Conservation (phyloP, 2,329 filamentous ascomycete genomes). For the Lachnellula cervina region DNA sequence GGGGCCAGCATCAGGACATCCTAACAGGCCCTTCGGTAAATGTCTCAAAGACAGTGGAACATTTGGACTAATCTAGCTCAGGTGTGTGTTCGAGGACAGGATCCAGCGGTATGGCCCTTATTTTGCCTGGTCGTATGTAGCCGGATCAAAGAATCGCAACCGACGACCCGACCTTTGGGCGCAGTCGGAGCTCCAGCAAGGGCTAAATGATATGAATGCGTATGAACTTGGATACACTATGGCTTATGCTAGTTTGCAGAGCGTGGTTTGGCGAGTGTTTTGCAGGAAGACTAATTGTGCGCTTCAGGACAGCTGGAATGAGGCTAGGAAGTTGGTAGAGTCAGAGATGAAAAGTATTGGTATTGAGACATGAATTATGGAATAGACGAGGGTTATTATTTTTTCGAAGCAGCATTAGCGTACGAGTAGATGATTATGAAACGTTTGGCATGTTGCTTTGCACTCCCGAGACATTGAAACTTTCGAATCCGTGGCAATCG, state of each 20-base stretch:
- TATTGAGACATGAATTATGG: neutral
- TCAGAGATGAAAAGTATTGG: constrained; percentile 11
- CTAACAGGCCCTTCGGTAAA: too few species aligned
- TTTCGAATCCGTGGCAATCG: too few species aligned
- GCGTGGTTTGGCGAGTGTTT: constrained; percentile 25
- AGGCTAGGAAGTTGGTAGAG: constrained; percentile 19
- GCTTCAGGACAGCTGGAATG: constrained; percentile 17
- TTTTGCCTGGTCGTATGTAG: constrained; percentile 22
- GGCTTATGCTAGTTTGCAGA: constrained; percentile 26
- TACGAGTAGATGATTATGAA: too few species aligned
- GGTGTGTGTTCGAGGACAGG: constrained; percentile 26
- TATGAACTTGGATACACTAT: constrained; percentile 26
- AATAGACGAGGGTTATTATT: neutral
- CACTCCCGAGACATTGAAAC: too few species aligned
- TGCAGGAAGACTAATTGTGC: constrained; percentile 18
- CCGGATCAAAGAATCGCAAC: constrained; percentile 4
- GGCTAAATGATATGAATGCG: constrained; percentile 23
- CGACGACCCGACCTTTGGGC: constrained; percentile 17
- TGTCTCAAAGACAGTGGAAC: neutral
- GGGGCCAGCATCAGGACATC: too few species aligned
- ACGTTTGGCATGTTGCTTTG: too few species aligned
- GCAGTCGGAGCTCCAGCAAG: constrained; percentile 15
- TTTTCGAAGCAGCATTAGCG: too few species aligned
- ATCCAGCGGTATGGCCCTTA: constrained; percentile 24
- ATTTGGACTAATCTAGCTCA: neutral